Evolutionary conservation across 306 rosid genomes (phyloP), one percentile per base, ranked within the genome.

Genomic region (Dalbergia cultrata): DNA sequence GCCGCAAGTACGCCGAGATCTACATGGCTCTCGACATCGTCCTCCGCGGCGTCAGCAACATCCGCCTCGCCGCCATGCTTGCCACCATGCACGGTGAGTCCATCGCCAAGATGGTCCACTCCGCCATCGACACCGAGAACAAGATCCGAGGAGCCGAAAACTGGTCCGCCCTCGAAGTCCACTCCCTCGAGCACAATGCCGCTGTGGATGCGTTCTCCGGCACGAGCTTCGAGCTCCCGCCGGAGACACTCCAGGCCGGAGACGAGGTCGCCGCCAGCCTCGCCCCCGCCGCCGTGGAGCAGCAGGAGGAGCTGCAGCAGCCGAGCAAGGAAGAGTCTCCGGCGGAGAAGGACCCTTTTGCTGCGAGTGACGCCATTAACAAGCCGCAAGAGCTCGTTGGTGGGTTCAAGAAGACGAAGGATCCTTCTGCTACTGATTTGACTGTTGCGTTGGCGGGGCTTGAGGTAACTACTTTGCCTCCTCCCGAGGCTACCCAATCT

Each of bases 21-120:
- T 95, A 95, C 84, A 95, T 93, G 98, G 98, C 98, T 0, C 87
- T 95, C 43, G 98, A 95, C 79, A 95, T 95, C 72, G 99, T 95
- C 62, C 91, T 95, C 9, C 85, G 93, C 9, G 98, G 99, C 6
- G 97, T 92, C 13, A 92, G 97, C 72, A 89, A 84, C 74, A 93
- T 95, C 63, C 89, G 98, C 34, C 97, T 95, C n/a, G 98, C 99
- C 7, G 98, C 98, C 0, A 95, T 95, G 98, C 96, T 95, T 2
- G 84, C 93, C 31, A 82, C 98, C 2, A 73, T 95, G 96, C 99
- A 95, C 85, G 93, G 90, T 5, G 98, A 95, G 1, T 92, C 93
- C 77, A 90, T 95, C 19, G 99, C 99, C 26, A 93, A 91, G 84
- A 95, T 95, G 99, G 99, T 95, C 22, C 99, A 91, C 63, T 93